Evolutionary conservation across 352 stramenopile species (phyloP), one percentile per base, ranked within the genome.

Genomic region (Pythium phragmitis): DNA sequence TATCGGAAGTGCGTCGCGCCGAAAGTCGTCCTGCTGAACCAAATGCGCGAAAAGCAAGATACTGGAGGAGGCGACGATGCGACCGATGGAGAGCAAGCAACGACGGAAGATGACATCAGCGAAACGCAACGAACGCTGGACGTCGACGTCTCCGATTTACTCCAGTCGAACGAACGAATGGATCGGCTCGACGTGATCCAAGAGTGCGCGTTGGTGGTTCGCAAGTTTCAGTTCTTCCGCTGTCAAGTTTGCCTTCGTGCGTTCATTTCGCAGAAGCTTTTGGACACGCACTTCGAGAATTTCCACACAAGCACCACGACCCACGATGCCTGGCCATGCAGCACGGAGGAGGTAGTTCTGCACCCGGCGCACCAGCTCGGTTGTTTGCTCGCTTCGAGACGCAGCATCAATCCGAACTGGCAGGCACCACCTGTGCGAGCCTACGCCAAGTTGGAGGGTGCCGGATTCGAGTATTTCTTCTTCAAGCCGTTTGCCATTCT

Each of bases 391-490:
- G 51, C 62, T 7, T 65, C 67, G 8, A 58, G 61, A 48, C 60
- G 48, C 39, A 67, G 30, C 41, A 59, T 63, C 34, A 64, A 68
- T 23, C 57, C 60, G 16, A 45, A 30, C 46, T 69, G 57, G 55
- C 37, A 49, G 36, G 13, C 53, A 28, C 67, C 60, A 34, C 67
- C 63, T 36, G 77, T 84, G 8, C 62, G 85, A 42, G 86, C 80
- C 11, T 95, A 88, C 56, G 86, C 83, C 19, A 93, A 93, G 39
- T 64, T 95, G 8, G 58, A 91, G 76, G 82, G 82, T 33, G 51
- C 45, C 26, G 65, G 74, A 16, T 90, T 92, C 37, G 70, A 83
- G 59, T 93, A 82, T 49, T 93, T 83, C 57, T 74, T 95, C 46
- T 73, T 93, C 33, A 68, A 91, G 41, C 70, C 85, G 2, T 79